Base-by-base conservation (phyloP, 768 basidiomycete species). In the Tephrocybe sp. region DNA sequence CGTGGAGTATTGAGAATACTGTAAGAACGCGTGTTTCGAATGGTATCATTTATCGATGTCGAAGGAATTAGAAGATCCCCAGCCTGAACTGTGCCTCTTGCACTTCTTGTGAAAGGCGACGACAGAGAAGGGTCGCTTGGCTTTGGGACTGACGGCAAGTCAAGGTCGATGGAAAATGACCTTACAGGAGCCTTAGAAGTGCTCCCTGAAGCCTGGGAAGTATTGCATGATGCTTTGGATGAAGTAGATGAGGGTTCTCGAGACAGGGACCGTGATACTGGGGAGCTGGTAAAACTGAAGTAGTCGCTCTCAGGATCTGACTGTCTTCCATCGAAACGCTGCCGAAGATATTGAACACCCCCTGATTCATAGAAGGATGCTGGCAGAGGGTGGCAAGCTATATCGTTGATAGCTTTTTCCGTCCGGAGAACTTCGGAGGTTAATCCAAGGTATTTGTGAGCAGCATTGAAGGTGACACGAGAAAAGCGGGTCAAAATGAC, bases 401-500 rank as follows among this genome's bases (percentile, higher is more conserved):
- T 88, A 54, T 95, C 89, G 60, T 99, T 99, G 66, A 99, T 96
- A 0, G 91, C 90, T 64, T 97, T 93, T 71, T 99, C 97, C 2
- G 97, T 96, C 28, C 93, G 85, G 30, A 99, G 84, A 4, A 98
- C 91, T 68, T 99, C 97, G 15, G 86, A 84, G 0, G 97, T 99
- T 47, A 99, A 66, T 5, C 97, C 97, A 5, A 99, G 83, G 66
- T 97, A 99, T 62, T 88, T 89, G 68, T 98, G 97, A 0, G 97
- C 95, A 9, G 96, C 97, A 64, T 88, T 91, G 75, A 99, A 98
- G 0, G 97, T 99, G 10, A 98, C 97, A 21, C 97, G 84, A 18
- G 94, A 93, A 65, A 99, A 96, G 2, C 97, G 83, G 3, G 97
- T 97, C 53, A 99, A 72, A 54, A 99, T 97, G 28, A 98, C 95